Evolutionary conservation across 768 basidiomycete genomes (phyloP), one percentile per base, ranked within the genome.

Genomic region (Filobasidium wieringae): DNA sequence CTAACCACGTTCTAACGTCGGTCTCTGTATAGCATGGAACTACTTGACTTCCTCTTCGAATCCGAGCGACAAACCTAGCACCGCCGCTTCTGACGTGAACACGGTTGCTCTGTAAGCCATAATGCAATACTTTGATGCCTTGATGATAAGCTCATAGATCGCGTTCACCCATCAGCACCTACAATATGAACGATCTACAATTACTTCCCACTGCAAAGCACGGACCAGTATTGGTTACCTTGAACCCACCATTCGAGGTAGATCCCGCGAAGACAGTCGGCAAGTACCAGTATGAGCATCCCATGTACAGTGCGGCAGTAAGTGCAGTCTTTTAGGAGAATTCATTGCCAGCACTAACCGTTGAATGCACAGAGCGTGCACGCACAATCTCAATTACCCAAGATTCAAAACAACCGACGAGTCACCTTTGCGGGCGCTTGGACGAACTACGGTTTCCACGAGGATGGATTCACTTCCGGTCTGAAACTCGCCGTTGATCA

Each of bases 381-480:
- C 19, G 80, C 82, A 0, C 84, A 86, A 65, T 63, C 68, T 8
- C 74, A 76, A 26, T 78, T 86, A 68, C 67, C 68, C 50, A 68
- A 66, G 15, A 87, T 87, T 55, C 85, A 87, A 72, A 80, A 80
- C 64, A 78, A 65, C 45, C 78, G 83, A 8, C 79, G 79, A 4
- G 79, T 86, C 63, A 78, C 82, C 7, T 84, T 78, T 66, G 84
- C 79, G 1, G 84, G 85, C 9, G 86, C 86, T 26, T 88, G 83
- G 76, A 78, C 82, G 43, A 80, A 80, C 57, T 87, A 86, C 64
- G 86, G 85, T 17, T 87, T 88, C 77, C 86, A 88, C 73, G 85
- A 87, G 72, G 87, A 87, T 66, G 85, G 83, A 2, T 86, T 86
- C 68, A 73, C 79, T 2, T 74, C 76, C 1, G 79, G 78, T 7